Evolutionary conservation across 2,329 filamentous ascomycete genomes (phyloP).

Genomic region (Anisogramma anomala): DNA sequence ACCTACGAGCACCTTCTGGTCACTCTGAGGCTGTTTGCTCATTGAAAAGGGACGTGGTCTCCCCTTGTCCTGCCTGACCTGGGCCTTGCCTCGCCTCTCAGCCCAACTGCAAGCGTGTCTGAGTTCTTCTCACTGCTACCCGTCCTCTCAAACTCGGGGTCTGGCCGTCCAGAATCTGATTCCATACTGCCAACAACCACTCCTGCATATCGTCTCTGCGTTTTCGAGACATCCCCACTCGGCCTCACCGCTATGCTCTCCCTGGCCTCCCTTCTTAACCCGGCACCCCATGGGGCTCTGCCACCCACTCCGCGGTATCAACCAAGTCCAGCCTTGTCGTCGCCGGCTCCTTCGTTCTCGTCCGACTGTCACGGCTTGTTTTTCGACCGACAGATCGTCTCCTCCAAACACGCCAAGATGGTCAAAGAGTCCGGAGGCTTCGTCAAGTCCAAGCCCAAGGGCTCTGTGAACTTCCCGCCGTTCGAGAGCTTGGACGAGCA

Average conservation of each 20-base stretch:
- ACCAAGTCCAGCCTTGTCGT: constrained; percentile 29
- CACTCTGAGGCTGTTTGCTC: constrained; percentile 27
- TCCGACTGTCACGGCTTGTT: constrained; percentile 21
- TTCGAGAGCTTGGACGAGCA: constrained; percentile 53
- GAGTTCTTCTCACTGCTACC: constrained; percentile 18
- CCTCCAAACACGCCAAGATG: constrained; percentile 41
- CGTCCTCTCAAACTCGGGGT: constrained; percentile 5
- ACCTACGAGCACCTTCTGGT: constrained; percentile 24
- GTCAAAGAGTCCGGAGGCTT: constrained; percentile 55
- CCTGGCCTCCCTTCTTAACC: constrained; percentile 56
- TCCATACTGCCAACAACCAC: constrained; percentile 23
- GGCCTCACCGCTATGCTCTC: constrained; percentile 44
- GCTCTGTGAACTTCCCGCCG: constrained; percentile 61
- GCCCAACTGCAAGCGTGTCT: constrained; percentile 25
- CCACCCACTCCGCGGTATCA: constrained; percentile 29
- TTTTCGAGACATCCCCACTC: constrained; percentile 30
- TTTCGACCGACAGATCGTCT: constrained; percentile 20
- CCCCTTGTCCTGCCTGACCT: constrained; percentile 12
- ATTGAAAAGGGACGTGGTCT: constrained; percentile 25
- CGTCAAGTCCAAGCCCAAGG: constrained; percentile 49
- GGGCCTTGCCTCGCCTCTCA: constrained; percentile 13
- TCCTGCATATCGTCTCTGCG: constrained; percentile 31
- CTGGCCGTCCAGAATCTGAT: constrained; percentile 16
- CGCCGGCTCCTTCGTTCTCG: constrained; percentile 24
- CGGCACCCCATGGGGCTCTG: constrained; percentile 33